Evolutionary conservation across 768 basidiomycete genomes (phyloP).

Genomic region (Udeniomyces megalosporus): DNA sequence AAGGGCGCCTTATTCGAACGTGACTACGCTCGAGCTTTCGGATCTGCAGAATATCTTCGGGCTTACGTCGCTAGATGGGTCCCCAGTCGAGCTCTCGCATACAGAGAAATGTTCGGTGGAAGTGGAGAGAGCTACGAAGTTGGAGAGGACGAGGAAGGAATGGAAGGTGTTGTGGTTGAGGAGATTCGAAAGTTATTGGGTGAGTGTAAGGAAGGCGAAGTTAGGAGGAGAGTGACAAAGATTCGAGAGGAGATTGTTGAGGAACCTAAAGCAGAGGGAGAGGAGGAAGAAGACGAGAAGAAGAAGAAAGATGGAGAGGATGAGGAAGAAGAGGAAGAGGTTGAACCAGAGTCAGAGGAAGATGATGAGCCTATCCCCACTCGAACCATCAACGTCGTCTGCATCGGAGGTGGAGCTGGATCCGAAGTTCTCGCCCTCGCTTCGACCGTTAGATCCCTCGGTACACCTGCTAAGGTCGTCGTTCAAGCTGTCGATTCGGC

Average conservation of each 20-base stretch:
- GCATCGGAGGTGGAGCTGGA: conserved; percentile 11
- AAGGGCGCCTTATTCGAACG: conserved; percentile 13
- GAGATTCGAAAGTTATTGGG: conserved; percentile 1
- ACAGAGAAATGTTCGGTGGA: conserved; percentile 12
- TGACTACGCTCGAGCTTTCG: conserved; percentile 14
- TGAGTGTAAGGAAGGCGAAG: background rate
- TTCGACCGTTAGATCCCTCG: background rate
- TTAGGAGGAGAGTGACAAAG: background rate
- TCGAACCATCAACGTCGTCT: conserved; percentile 10
- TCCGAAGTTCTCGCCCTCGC: conserved; percentile 11
- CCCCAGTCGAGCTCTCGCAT: conserved; percentile 7
- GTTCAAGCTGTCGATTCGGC: conserved; percentile 16
- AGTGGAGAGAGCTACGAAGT: no score
- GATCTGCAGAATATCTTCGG: conserved; percentile 5
- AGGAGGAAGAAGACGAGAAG: background rate
- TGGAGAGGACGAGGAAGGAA: no score
- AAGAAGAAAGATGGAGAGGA: background rate
- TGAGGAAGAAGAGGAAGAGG: conserved; percentile 3
- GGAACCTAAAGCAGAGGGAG: background rate
- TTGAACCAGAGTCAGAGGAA: background rate
- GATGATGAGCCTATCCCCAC: conserved; percentile 2
- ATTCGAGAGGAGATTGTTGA: background rate
- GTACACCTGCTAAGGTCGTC: conserved; percentile 9
- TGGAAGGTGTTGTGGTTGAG: no score
- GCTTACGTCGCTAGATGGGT: conserved; percentile 16